Conservation (phyloP, 768 basidiomycete species). For the Punctularia strigosozonata region DNA sequence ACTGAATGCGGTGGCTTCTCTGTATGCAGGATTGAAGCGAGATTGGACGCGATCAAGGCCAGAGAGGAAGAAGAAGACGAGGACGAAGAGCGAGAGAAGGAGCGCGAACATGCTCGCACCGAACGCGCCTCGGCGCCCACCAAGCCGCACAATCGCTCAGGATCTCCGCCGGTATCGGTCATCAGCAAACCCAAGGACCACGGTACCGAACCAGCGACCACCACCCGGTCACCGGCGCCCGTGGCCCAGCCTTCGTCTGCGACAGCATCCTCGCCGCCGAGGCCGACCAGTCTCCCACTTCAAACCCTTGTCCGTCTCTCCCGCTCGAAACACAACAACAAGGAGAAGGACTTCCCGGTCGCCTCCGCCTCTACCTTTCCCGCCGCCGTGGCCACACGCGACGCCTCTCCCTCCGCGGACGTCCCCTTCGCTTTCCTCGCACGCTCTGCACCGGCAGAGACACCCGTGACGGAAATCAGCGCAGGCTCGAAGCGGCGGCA, state of each 20-base stretch:
- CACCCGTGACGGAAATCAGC: constrained; percentile 22
- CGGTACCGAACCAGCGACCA: constrained; percentile 15
- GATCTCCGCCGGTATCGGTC: no score
- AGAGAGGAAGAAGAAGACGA: constrained; percentile 77
- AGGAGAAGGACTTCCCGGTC: no score
- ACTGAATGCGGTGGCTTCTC: no score
- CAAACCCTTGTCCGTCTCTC: no score
- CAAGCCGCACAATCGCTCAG: no score
- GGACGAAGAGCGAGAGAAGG: constrained; percentile 63
- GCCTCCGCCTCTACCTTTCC: constrained; percentile 8
- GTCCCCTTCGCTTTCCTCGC: constrained; percentile 17
- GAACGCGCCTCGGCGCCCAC: no score
- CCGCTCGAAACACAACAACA: no score
- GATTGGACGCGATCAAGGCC: constrained; percentile 63
- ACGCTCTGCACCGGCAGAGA: constrained; percentile 10
- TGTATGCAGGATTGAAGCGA: constrained; percentile 72
- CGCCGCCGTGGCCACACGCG: constrained; percentile 11
- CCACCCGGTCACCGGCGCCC: constrained; percentile 12
- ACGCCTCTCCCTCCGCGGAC: constrained; percentile 7
- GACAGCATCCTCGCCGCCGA: no score
- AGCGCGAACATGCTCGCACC: no score
- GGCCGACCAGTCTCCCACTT: no score
- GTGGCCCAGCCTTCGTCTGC: no score
- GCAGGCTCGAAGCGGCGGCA: constrained; percentile 66
- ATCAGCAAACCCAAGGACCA: no score